Conservation (phyloP, 2,329 filamentous ascomycete species). For the Penicillium verrucosum region DNA sequence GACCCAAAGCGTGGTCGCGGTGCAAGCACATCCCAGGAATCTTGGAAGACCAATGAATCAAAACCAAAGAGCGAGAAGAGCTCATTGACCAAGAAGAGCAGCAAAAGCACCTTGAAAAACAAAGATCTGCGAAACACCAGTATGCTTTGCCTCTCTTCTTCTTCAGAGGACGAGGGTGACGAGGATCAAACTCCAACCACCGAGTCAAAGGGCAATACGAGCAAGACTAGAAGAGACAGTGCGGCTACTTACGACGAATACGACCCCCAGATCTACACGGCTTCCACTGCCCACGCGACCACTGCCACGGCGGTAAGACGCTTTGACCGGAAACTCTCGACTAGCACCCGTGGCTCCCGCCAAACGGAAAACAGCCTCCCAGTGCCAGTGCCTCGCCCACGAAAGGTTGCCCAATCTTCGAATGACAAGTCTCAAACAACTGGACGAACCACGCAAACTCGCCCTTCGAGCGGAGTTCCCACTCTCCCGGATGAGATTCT, state of each 20-base stretch:
- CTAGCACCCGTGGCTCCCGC: constrained; percentile 27
- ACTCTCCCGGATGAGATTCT: constrained; percentile 34
- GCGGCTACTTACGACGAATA: constrained; percentile 40
- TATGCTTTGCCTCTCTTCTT: constrained; percentile 49
- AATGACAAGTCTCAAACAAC: constrained; percentile 24
- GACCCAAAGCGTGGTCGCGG: constrained; percentile 13
- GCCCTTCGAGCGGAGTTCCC: constrained; percentile 33
- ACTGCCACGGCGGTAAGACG: constrained; percentile 20
- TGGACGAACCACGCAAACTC: constrained; percentile 25
- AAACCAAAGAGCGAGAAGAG: constrained; percentile 20
- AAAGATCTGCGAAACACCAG: constrained; percentile 46
- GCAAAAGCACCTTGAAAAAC: constrained; percentile 37
- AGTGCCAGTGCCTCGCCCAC: constrained; percentile 11
- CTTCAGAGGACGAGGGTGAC: constrained; percentile 46
- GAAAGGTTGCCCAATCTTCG: constrained; percentile 21
- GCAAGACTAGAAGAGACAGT: constrained; percentile 34
- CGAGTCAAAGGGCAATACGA: constrained; percentile 7
- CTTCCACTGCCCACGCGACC: constrained; percentile 37
- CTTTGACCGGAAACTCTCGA: constrained; percentile 29
- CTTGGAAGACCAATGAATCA: constrained; percentile 15
- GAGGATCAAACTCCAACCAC: constrained; percentile 28
- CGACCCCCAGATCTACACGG: constrained; percentile 44
- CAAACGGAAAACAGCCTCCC: constrained; percentile 13
- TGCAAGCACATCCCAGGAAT: constrained; percentile 18
- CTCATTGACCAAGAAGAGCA: constrained; percentile 37